Conservation (phyloP, 257 asterid species). For the Anisodus tanguticus region DNA sequence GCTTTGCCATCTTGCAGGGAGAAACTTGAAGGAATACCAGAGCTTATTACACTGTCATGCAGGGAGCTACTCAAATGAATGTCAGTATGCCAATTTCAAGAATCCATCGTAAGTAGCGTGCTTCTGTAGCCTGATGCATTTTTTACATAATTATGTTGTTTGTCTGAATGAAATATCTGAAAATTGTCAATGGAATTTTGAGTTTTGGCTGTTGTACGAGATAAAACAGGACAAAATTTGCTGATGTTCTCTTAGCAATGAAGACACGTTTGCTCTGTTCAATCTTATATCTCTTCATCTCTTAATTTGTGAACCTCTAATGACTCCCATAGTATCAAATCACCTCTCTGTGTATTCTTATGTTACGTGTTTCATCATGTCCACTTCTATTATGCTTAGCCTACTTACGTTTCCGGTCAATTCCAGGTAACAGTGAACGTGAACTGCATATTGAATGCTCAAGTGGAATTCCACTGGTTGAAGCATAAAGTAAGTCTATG, state of each 20-base stretch:
- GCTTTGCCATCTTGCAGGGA: conserved; percentile 44
- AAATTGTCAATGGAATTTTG: conserved; percentile 51
- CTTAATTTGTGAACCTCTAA: background rate
- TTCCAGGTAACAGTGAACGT: background rate
- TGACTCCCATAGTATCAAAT: background rate
- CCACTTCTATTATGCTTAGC: background rate
- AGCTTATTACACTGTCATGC: conserved; percentile 24
- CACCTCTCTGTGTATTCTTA: background rate
- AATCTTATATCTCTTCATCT: conserved; percentile 16
- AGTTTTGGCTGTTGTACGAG: conserved; percentile 40
- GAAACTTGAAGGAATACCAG: conserved; percentile 35
- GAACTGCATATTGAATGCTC: background rate
- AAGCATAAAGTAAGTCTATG: background rate
- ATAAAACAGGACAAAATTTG: conserved; percentile 53
- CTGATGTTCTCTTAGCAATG: conserved; percentile 38
- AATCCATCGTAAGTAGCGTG: conserved; percentile 33
- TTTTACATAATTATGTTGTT: background rate
- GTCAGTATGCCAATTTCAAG: background rate
- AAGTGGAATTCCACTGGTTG: background rate
- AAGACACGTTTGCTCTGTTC: conserved; percentile 10
- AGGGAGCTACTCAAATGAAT: conserved; percentile 39
- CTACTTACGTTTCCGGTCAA: background rate
- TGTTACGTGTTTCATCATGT: conserved; percentile 3
- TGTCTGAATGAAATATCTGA: conserved; percentile 29
- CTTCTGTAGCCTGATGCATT: conserved; percentile 10